A percentile compares a stretch with the other conserved stretches of the same genome.
Conservation (phyloP, 805 yeast genomes). For the Blastobotrys americana region DNA sequence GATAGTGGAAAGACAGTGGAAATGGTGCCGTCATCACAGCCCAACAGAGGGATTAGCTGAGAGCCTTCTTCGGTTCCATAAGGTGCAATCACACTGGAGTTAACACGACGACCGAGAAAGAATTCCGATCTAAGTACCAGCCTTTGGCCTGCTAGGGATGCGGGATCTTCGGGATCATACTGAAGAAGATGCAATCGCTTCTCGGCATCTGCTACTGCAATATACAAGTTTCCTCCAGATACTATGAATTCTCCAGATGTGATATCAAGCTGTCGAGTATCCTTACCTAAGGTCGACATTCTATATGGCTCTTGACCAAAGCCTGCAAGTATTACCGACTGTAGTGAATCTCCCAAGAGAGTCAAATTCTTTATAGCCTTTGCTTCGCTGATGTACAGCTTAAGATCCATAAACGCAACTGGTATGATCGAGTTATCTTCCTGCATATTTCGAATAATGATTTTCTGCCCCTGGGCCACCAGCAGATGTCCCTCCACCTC, state of each 20-base stretch:
- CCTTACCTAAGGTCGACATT: constrained; percentile 71
- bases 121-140: constrained; percentile 65
- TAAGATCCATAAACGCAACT: constrained; percentile 87
- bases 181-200: constrained; percentile 64
- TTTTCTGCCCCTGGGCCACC: constrained; percentile 79
- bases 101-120: constrained; percentile 48
- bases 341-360: constrained; percentile 72
- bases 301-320: constrained; percentile 94
- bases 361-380: constrained; percentile 78
- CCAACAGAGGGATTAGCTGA: constrained; percentile 51
- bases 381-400: constrained; percentile 68
- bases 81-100: constrained; percentile 24
- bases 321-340: constrained; percentile 73
- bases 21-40: constrained; percentile 72
- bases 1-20: constrained; percentile 64
- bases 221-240: constrained; percentile 58
- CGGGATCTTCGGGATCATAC: constrained; percentile 88
- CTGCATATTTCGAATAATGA: constrained; percentile 71
- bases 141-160: constrained; percentile 71
- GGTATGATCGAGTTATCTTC: constrained; percentile 84
- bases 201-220: constrained; percentile 62
- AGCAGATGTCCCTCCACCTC: constrained; percentile 79
- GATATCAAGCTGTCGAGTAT: constrained; percentile 54
- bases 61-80: constrained; percentile 10
- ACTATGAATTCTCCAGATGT: constrained; percentile 69